Conservation (phyloP, 73 alveolate species). For the Loxodes magnus region DNA sequence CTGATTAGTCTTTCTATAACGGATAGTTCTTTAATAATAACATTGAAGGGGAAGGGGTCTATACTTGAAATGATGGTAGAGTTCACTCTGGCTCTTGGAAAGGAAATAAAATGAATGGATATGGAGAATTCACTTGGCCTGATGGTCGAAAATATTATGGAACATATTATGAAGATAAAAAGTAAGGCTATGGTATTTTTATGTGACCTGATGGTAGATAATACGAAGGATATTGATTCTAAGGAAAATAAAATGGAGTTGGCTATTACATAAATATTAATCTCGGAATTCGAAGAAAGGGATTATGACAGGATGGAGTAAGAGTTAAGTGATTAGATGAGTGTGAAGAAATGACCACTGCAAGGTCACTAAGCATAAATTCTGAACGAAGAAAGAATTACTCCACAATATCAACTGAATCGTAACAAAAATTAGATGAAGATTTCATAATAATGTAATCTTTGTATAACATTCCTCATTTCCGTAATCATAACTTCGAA, state of each 20-base stretch:
- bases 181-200: slow-evolving; percentile 49
- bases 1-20: slow-evolving; percentile 25
- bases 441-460: too few relatives aligned
- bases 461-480: too few relatives aligned
- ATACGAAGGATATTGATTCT: slow-evolving; percentile 31
- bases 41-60: slow-evolving; percentile 47
- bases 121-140: slow-evolving; percentile 51
- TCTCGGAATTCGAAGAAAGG: background rate
- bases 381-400: too few relatives aligned
- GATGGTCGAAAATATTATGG: slow-evolving; percentile 64
- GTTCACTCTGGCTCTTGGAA: slow-evolving; percentile 38
- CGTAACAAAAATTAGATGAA: too few relatives aligned
- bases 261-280: slow-evolving; percentile 14
- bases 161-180: slow-evolving; percentile 40
- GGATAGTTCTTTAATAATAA: slow-evolving; percentile 41
- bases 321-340: background rate
- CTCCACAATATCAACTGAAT: too few relatives aligned
- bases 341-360: too few relatives aligned
- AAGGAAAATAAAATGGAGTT: slow-evolving; percentile 40
- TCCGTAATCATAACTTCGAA: too few relatives aligned
- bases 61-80: slow-evolving; percentile 53
- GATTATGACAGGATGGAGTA: background rate
- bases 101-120: slow-evolving; percentile 57
- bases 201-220: slow-evolving; percentile 46
- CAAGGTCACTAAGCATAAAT: too few relatives aligned